phyloP scores from a whole-genome alignment of 306 rosid genomes.

The Lathyrus oleraceus region DNA sequence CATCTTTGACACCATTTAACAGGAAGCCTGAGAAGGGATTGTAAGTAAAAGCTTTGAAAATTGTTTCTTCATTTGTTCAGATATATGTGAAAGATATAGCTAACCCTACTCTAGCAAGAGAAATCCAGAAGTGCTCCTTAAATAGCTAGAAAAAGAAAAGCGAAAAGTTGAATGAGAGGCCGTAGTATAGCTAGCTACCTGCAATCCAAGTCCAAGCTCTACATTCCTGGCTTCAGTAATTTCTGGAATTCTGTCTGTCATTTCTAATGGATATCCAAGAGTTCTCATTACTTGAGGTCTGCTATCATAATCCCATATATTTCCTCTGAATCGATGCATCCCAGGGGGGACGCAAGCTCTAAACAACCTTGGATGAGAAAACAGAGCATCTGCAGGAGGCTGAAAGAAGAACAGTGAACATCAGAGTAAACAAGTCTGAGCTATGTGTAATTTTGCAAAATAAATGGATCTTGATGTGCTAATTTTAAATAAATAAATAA shows the following conservation, averaged over 20 bases:
- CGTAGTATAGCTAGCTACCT: constrained; percentile 48
- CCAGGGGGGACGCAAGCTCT: constrained; percentile 98
- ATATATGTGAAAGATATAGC: background rate
- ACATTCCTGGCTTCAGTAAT: constrained; percentile 81
- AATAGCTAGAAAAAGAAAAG: constrained; percentile 19
- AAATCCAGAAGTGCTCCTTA: background rate
- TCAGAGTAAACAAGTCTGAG: constrained; percentile 27
- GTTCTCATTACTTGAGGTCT: constrained; percentile 69
- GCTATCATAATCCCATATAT: constrained; percentile 88
- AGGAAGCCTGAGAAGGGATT: constrained; percentile 7
- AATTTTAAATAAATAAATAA: constrained; percentile 18
- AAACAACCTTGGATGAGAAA: constrained; percentile 90
- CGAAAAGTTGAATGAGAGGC: constrained; percentile 26
- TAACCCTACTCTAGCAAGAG: constrained; percentile 8
- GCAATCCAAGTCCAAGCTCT: constrained; percentile 96
- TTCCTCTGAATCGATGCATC: constrained; percentile 95
- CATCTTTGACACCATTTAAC: constrained; percentile 14
- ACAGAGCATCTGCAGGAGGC: constrained; percentile 98
- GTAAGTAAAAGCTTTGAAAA: constrained; percentile 5
- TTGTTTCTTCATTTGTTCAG: constrained; percentile 4
- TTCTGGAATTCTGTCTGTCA: constrained; percentile 70
- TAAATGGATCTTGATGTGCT: background rate
- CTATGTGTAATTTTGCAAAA: background rate
- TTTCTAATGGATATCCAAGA: constrained; percentile 73
- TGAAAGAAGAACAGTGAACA: constrained; percentile 45